Evolutionary conservation across 257 asterid species (phyloP).

Genomic region (Leptodermis oblonga): DNA sequence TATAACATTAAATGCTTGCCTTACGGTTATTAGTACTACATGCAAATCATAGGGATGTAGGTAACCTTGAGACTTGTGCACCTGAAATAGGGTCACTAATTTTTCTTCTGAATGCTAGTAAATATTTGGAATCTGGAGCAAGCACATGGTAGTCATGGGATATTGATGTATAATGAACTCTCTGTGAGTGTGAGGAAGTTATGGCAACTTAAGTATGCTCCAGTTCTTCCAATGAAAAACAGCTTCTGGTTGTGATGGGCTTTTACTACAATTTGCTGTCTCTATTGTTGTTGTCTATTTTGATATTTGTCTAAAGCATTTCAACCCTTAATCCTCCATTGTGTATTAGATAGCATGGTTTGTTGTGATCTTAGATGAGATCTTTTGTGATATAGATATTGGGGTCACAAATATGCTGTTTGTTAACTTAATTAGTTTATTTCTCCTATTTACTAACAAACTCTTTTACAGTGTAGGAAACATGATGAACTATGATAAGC

Average conservation of each 20-base stretch:
- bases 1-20: background rate
- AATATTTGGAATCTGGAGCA: background rate
- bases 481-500: constrained; percentile 47
- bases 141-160: background rate
- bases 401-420: background rate
- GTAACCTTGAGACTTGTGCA: background rate
- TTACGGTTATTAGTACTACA: background rate
- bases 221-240: background rate
- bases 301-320: background rate
- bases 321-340: background rate
- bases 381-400: background rate
- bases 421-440: constrained; percentile 5
- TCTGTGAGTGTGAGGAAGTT: background rate
- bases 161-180: background rate
- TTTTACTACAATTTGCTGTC: background rate
- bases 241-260: background rate
- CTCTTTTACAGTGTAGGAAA: constrained; percentile 53
- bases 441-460: constrained; percentile 12
- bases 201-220: background rate
- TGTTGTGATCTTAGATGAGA: background rate
- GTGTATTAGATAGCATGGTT: background rate
- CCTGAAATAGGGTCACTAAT: background rate
- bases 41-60: background rate
- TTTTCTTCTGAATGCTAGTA: background rate
- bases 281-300: background rate